phyloP scores from a whole-genome alignment of 2,329 filamentous ascomycete species.

The Akanthomyces muscarius region DNA sequence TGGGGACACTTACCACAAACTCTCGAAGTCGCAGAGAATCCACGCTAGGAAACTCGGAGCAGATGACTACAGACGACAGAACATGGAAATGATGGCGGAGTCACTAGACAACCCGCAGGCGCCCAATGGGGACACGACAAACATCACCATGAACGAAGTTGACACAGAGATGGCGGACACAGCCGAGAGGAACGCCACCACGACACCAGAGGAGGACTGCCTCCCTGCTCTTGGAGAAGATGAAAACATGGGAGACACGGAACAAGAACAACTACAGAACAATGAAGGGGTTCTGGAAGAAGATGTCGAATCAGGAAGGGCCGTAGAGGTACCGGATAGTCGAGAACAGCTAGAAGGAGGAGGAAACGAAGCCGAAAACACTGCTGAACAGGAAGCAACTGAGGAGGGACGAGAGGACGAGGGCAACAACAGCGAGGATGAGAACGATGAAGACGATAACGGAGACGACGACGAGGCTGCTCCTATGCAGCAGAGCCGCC shows the following conservation, averaged over 20 bases:
- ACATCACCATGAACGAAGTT: not conserved
- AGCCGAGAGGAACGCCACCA: not conserved
- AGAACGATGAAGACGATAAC: not conserved
- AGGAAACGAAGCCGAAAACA: not conserved
- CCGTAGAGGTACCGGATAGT: not conserved
- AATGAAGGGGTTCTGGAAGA: not conserved
- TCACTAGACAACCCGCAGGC: not conserved
- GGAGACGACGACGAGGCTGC: not conserved
- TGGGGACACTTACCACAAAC: not conserved
- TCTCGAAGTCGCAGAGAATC: not conserved
- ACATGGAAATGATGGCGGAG: no score
- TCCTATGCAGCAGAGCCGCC: not conserved
- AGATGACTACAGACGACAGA: not conserved
- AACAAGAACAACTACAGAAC: not conserved
- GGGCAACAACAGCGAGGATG: no score
- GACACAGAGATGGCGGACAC: not conserved
- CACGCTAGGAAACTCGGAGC: not conserved
- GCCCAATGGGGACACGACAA: not conserved
- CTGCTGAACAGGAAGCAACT: not conserved
- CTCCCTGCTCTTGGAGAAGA: not conserved
- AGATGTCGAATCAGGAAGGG: not conserved
- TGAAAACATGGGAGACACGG: not conserved
- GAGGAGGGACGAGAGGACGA: not conserved
- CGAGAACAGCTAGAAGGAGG: not conserved
- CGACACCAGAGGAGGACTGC: not conserved